Base-by-base conservation (phyloP, 2,329 filamentous ascomycete genomes). In the Nigrospora osmanthi region DNA sequence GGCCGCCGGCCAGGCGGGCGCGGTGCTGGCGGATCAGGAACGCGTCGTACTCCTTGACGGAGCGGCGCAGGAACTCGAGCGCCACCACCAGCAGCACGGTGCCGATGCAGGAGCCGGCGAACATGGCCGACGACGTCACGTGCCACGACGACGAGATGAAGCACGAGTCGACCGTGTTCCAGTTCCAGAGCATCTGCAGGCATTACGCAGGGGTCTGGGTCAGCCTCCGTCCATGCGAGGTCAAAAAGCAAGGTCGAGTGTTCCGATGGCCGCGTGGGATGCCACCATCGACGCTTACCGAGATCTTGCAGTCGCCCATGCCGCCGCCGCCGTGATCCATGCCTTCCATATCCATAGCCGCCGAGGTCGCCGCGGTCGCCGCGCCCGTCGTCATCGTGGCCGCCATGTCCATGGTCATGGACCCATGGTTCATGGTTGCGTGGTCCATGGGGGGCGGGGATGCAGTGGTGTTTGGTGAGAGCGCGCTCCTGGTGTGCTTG, bases 51-150 rank as follows among this genome's bases (percentile, higher is more conserved):
- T 87, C 84, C 54, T 83, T 81, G 52, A 77, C 71, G 17, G 75
- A 55, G 28, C 87, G 82, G 42, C 87, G 85, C 17, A 93, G 73
- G 45, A 83, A 68, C 59, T 94, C 87, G 52, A 93, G 82, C 5
- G 67, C 57, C 42, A 91, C 72, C 53, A 87, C 85, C 44, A 94
- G 80, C n/a, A 83, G 67, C 47, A 88, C 70, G 33, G 88, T 81
- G 49, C 85, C 87, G 58, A 95, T 83, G 66, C 87, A 93, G 44
- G 83, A 84, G 19, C 81, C 87, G 32, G 84, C 87, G 60, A 94
- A 93, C 72, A 82, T 84, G 59, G 76, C 81, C 2, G 63, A 67
- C 28, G 81, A 84, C 14, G 70, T 82, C 59, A 91, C 76, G 56
- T 81, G 81, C 87, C 87, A 94, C n/a, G 73, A 71, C 7, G 62